Conservation (phyloP, 441 rosid species). For the Breynia disticha region DNA sequence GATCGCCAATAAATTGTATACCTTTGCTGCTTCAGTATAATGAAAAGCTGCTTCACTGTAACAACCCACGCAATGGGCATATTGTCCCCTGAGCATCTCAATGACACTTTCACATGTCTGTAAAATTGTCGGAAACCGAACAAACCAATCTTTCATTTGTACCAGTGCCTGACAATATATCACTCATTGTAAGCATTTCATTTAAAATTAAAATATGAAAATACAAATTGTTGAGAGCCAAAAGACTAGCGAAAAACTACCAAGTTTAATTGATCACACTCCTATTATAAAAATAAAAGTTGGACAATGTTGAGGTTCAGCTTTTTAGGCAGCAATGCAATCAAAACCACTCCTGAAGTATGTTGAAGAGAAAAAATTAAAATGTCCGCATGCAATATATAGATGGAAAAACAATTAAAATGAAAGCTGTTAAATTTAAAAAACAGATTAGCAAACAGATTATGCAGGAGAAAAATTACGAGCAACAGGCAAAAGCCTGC, state of each 20-base stretch:
- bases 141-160: constrained; percentile 77
- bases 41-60: constrained; percentile 90
- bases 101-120: constrained; percentile 83
- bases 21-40: constrained; percentile 84
- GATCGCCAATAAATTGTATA: constrained; percentile 15
- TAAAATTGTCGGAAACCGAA: constrained; percentile 86
- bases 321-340: too few species aligned
- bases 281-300: too few species aligned
- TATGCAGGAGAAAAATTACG: too few species aligned
- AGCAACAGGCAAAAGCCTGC: too few species aligned
- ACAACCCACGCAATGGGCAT: constrained; percentile 92
- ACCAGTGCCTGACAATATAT: constrained; percentile 56
- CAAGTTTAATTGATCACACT: neutral
- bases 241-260: constrained; percentile 9
- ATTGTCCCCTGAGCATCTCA: constrained; percentile 99
- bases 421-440: too few species aligned
- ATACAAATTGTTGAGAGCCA: constrained; percentile 1
- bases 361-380: too few species aligned
- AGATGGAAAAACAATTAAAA: too few species aligned
- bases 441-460: too few species aligned
- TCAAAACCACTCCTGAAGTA: too few species aligned
- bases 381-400: too few species aligned
- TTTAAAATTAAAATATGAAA: constrained; percentile 6
- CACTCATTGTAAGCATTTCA: constrained; percentile 11
- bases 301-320: too few species aligned